Evolutionary conservation across 495 filamentous ascomycete genomes (phyloP).

Genomic region (Penicillium cinerascens): DNA sequence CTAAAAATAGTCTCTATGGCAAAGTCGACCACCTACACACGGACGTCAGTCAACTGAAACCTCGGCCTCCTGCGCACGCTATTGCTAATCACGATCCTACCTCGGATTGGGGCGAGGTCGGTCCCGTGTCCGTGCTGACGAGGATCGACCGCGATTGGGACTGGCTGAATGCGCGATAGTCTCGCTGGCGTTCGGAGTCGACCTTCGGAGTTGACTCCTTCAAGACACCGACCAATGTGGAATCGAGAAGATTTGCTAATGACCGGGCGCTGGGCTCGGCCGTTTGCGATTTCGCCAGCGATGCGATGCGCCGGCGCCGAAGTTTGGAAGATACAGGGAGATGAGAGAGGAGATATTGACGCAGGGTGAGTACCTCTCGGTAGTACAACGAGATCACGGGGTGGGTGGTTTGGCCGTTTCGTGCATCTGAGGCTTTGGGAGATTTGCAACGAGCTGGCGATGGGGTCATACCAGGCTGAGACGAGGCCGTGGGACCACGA

Average conservation of each 20-base stretch:
- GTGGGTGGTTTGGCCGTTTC: constrained; percentile 38
- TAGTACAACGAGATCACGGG: constrained; percentile 76
- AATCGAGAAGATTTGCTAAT: constrained; percentile 60
- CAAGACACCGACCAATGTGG: constrained; percentile 59
- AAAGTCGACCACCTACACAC: constrained; percentile 74
- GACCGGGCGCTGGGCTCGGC: background rate
- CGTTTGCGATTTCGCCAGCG: constrained; percentile 14
- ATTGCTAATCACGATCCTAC: constrained; percentile 33
- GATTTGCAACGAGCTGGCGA: constrained; percentile 18
- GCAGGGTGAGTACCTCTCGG: constrained; percentile 59
- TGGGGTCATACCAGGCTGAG: constrained; percentile 18
- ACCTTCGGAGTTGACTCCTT: constrained; percentile 28
- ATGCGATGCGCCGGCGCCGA: constrained; percentile 47
- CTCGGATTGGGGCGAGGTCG: constrained; percentile 54
- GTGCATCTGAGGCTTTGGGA: constrained; percentile 6
- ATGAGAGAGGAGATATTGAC: constrained; percentile 62
- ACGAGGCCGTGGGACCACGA: constrained; percentile 16
- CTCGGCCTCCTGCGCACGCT: background rate
- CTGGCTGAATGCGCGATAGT: constrained; percentile 68
- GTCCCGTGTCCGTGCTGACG: constrained; percentile 35
- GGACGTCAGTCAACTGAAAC: constrained; percentile 20
- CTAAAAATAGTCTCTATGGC: constrained; percentile 74
- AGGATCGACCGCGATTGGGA: constrained; percentile 39
- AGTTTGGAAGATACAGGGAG: constrained; percentile 51
- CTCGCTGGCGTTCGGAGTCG: constrained; percentile 45